Conservation (phyloP, 164 flowering plant species). For the Akebia trifoliata region DNA sequence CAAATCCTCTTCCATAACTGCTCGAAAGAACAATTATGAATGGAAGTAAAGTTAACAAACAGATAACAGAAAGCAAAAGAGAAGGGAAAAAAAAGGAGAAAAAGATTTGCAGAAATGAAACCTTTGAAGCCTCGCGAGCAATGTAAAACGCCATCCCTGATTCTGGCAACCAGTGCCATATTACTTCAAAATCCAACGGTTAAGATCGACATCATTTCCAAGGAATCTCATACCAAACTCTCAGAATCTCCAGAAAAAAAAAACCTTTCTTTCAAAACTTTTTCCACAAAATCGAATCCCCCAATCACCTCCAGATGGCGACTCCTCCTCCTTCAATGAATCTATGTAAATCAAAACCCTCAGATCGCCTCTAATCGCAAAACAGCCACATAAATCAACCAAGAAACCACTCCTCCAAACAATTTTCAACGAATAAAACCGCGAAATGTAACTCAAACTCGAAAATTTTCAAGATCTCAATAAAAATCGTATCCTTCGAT, state of each 20-base stretch:
- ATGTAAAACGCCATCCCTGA: slow-evolving; percentile 72
- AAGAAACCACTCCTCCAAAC: neutral
- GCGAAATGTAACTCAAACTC: neutral
- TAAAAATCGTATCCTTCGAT: neutral
- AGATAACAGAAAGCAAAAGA: slow-evolving; percentile 1
- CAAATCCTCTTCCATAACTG: slow-evolving; percentile 91
- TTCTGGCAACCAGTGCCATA: slow-evolving; percentile 41
- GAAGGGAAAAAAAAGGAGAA: neutral
- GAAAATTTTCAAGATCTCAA: neutral
- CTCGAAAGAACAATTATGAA: slow-evolving; percentile 18
- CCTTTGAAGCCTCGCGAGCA: slow-evolving; percentile 96
- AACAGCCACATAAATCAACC: neutral
- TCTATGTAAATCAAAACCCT: slow-evolving; percentile 8
- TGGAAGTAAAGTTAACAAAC: slow-evolving; percentile 6
- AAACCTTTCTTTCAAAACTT: neutral
- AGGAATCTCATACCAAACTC: slow-evolving; percentile 10
- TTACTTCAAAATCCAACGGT: slow-evolving; percentile 37
- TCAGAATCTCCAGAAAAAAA: neutral
- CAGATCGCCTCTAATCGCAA: neutral
- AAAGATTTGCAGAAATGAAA: slow-evolving; percentile 24
- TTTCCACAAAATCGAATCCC: neutral
- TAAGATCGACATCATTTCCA: slow-evolving; percentile 27
- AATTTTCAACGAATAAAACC: too few species aligned
- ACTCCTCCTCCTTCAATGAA: neutral
- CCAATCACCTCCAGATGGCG: neutral